Conservation (phyloP, 768 basidiomycete genomes). For the Lentinula boryana region DNA sequence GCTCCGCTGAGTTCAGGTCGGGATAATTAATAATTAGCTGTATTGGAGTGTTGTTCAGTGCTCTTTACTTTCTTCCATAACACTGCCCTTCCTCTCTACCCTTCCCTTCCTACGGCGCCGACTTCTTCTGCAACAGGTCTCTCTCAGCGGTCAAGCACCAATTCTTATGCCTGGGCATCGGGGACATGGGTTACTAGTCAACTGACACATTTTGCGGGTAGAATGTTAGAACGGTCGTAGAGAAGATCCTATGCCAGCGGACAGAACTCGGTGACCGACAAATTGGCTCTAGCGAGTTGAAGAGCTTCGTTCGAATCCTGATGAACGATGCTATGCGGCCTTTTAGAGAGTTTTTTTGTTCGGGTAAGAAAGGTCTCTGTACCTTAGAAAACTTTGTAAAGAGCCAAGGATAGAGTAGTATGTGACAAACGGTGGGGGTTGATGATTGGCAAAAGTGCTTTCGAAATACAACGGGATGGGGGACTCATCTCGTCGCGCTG, state of each 20-base stretch:
- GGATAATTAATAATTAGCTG: too few relatives aligned
- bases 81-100: too few relatives aligned
- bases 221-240: slow-evolving; percentile 72
- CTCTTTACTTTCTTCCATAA: too few relatives aligned
- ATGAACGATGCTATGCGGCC: slow-evolving; percentile 72
- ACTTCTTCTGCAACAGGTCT: slow-evolving; percentile 59
- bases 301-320: slow-evolving; percentile 63
- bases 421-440: slow-evolving; percentile 53
- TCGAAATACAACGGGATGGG: slow-evolving; percentile 9
- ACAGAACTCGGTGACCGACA: not conserved
- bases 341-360: slow-evolving; percentile 51
- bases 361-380: slow-evolving; percentile 48
- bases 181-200: slow-evolving; percentile 51
- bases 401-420: slow-evolving; percentile 61
- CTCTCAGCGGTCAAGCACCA: slow-evolving; percentile 27
- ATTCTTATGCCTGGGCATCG: slow-evolving; percentile 14
- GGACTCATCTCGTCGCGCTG: too few relatives aligned
- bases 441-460: slow-evolving; percentile 69
- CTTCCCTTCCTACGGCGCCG: too few relatives aligned
- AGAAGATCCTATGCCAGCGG: slow-evolving; percentile 50
- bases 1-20: too few relatives aligned
- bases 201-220: slow-evolving; percentile 69
- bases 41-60: too few relatives aligned
- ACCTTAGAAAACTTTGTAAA: slow-evolving; percentile 57
- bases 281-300: slow-evolving; percentile 6